phyloP scores from a whole-genome alignment of 2,329 filamentous ascomycete species.

The Trichophyton rubrum region DNA sequence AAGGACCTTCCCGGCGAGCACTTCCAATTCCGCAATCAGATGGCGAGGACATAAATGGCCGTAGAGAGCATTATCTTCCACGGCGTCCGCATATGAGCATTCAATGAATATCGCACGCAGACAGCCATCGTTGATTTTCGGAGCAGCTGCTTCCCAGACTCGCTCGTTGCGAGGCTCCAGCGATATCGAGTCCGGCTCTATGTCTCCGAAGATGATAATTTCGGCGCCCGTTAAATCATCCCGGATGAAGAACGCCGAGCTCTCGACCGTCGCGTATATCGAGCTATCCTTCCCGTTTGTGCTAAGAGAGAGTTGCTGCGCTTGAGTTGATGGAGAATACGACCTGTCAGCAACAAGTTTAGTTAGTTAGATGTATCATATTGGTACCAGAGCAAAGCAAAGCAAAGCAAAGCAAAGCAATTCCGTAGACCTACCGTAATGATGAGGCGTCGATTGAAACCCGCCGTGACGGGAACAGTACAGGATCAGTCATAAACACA shows the following conservation, averaged over 20 bases:
- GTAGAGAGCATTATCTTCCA: conserved; percentile 65
- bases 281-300: conserved; percentile 15
- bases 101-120: conserved; percentile 84
- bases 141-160: conserved; percentile 81
- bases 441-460: conserved; percentile 24
- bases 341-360: conserved; percentile 14
- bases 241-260: conserved; percentile 85
- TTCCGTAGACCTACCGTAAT: conserved; percentile 19
- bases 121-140: conserved; percentile 61
- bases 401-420: neutral
- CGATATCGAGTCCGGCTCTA: conserved; percentile 81
- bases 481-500: conserved; percentile 34
- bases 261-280: conserved; percentile 43
- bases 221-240: conserved; percentile 59
- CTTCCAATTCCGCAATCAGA: conserved; percentile 63
- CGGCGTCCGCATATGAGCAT: conserved; percentile 79
- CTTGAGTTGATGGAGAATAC: conserved; percentile 19
- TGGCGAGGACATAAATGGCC: conserved; percentile 80
- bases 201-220: conserved; percentile 87
- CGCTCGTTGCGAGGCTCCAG: conserved; percentile 65
- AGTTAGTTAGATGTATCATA: neutral
- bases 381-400: neutral
- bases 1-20: conserved; percentile 59
- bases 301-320: neutral
- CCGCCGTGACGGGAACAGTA: conserved; percentile 33